Evolutionary conservation across 2,329 filamentous ascomycete species (phyloP).

Genomic region (Penicillium sp.): DNA sequence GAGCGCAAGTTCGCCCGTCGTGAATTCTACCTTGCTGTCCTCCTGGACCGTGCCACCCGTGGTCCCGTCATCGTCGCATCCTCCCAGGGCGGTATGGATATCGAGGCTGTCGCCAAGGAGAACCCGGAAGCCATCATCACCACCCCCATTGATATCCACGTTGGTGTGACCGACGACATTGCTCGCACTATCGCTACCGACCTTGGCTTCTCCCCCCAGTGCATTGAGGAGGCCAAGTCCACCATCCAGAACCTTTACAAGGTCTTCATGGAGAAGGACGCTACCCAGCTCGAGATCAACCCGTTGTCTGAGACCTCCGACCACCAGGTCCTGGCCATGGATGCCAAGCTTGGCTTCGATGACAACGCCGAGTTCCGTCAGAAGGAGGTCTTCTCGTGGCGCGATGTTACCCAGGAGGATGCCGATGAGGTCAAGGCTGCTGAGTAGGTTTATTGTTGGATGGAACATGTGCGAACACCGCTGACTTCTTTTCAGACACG

Average conservation of each 20-base stretch:
- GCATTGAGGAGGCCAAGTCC: constrained; percentile 89
- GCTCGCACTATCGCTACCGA: constrained; percentile 83
- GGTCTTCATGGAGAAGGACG: constrained; percentile 97
- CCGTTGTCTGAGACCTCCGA: constrained; percentile 96
- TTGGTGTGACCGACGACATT: constrained; percentile 92
- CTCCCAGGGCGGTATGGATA: constrained; percentile 98
- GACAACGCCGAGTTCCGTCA: constrained; percentile 99
- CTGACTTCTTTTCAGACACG: constrained; percentile 42
- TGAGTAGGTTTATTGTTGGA: constrained; percentile 53
- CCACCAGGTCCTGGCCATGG: constrained; percentile 98
- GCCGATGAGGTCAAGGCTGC: constrained; percentile 96
- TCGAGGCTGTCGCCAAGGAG: constrained; percentile 97
- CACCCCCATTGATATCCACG: constrained; percentile 88
- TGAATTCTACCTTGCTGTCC: constrained; percentile 97
- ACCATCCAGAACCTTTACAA: constrained; percentile 99
- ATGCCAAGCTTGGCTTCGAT: constrained; percentile 97
- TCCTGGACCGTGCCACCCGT: constrained; percentile 94
- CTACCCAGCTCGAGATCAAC: constrained; percentile 99
- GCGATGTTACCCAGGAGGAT: constrained; percentile 94
- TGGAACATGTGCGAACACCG: not conserved
- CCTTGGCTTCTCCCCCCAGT: constrained; percentile 97
- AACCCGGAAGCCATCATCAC: constrained; percentile 93
- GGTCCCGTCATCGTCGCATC: constrained; percentile 94
- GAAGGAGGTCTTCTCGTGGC: constrained; percentile 91
- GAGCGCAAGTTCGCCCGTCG: constrained; percentile 99